Evolutionary conservation across 345 rosid genomes (phyloP).

Genomic region (Cardamine resedifolia): DNA sequence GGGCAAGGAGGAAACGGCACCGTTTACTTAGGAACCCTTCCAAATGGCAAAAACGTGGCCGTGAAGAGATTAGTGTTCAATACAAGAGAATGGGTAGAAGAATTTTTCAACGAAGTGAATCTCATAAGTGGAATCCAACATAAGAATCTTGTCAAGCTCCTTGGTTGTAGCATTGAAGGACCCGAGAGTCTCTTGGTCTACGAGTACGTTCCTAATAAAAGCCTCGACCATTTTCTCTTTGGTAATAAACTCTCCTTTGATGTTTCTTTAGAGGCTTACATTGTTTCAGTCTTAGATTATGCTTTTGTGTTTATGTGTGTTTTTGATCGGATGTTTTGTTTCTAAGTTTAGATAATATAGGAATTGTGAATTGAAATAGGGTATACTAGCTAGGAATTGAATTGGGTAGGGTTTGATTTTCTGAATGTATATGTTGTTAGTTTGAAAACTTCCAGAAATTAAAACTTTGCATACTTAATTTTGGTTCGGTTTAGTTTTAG

Average conservation of each 20-base stretch:
- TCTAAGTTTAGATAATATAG: not conserved
- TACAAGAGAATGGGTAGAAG: constrained; percentile 36
- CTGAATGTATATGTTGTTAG: not conserved
- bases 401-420: not conserved
- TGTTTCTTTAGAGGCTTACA: not conserved
- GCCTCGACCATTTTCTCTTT: constrained; percentile 56
- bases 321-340: not conserved
- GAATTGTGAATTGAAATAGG: not conserved
- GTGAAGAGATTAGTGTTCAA: constrained; percentile 48
- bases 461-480: not conserved
- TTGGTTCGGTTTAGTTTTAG: not conserved
- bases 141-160: constrained; percentile 54
- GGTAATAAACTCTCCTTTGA: constrained; percentile 35
- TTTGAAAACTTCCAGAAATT: not conserved
- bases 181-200: constrained; percentile 52
- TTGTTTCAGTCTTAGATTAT: not conserved
- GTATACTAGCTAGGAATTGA: not conserved
- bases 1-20: constrained; percentile 59
- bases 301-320: not conserved
- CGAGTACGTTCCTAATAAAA: constrained; percentile 54
- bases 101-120: constrained; percentile 56
- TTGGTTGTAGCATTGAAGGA: constrained; percentile 61
- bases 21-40: constrained; percentile 52
- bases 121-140: constrained; percentile 54
- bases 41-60: constrained; percentile 60